These are phyloP conservation scores for Microdochium bolleyi DNA, from an alignment of 2,329 filamentous ascomycete species.

Conservation along the genomic window DNA sequence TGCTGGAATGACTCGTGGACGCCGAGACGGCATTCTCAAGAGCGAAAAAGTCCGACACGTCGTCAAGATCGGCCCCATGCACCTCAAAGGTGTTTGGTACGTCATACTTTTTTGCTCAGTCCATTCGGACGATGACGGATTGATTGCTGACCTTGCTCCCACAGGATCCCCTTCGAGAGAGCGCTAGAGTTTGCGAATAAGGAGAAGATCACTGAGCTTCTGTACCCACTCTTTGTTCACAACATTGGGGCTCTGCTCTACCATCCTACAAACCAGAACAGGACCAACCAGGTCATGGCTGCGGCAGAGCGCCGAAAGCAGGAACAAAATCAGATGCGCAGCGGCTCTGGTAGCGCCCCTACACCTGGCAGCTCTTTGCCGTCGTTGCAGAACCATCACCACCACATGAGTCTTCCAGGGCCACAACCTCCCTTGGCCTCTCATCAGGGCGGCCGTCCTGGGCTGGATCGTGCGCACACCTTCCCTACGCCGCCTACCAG, in stretches of 20 bases:
- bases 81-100: constrained; percentile 94
- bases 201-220: constrained; percentile 93
- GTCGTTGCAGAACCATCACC: constrained; percentile 61
- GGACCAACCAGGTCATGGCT: constrained; percentile 81
- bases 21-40: constrained; percentile 92
- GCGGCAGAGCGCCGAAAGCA: constrained; percentile 72
- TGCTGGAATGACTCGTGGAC: constrained; percentile 93
- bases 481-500: constrained; percentile 92
- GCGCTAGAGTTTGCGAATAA: constrained; percentile 99
- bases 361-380: constrained; percentile 43
- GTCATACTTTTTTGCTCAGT: constrained; percentile 22
- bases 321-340: constrained; percentile 59
- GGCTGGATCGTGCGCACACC: constrained; percentile 78
- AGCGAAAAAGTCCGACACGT: constrained; percentile 96
- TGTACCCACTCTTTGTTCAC: constrained; percentile 95
- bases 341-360: constrained; percentile 38
- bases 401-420: constrained; percentile 50
- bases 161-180: constrained; percentile 93
- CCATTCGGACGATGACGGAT: not conserved
- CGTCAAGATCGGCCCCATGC: constrained; percentile 98
- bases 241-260: constrained; percentile 93
- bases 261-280: constrained; percentile 80
- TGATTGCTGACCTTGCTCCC: constrained; percentile 5
- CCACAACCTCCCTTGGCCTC: constrained; percentile 50
- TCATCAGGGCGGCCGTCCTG: constrained; percentile 67